Percentiles rank a stretch among this genome's conserved stretches.
phyloP scores from a whole-genome alignment of 108 stramenopile genomes.

The Craspedostauros australis region DNA sequence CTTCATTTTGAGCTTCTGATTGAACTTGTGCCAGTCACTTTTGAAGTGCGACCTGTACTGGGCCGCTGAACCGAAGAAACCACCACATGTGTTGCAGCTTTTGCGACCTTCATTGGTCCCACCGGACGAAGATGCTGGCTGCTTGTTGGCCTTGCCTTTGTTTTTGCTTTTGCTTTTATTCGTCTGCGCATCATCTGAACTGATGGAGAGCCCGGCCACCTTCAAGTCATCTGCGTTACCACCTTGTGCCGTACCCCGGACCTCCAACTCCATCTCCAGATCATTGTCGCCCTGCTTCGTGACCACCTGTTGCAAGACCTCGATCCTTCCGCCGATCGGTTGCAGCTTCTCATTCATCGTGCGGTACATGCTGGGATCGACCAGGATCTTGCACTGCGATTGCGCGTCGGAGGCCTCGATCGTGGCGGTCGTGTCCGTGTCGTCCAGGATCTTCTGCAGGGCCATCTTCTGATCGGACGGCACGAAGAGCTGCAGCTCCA shows the following conservation, averaged over 20 bases:
- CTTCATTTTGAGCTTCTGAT: conserved; percentile 90
- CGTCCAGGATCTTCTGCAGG: conserved; percentile 12
- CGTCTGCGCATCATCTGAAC: conserved; percentile 26
- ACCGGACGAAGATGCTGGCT: neutral
- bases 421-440: neutral
- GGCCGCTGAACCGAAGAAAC: conserved; percentile 48
- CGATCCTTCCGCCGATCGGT: conserved; percentile 43
- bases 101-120: conserved; percentile 28
- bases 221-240: conserved; percentile 47
- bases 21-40: conserved; percentile 93
- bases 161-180: conserved; percentile 21
- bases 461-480: conserved; percentile 1
- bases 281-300: conserved; percentile 57
- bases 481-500: conserved; percentile 75
- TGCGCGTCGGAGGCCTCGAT: neutral
- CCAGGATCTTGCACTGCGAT: conserved; percentile 22
- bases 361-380: conserved; percentile 84
- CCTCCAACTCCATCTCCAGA: conserved; percentile 56
- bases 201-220: too few species aligned
- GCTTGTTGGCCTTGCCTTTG: conserved; percentile 32
- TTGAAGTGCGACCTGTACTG: conserved; percentile 89
- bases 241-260: conserved; percentile 66
- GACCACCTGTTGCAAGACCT: conserved; percentile 75
- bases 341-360: conserved; percentile 48
- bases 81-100: conserved; percentile 84